These are phyloP conservation scores for Fusarium lateritium DNA, from an alignment of 2,329 filamentous ascomycete species.

Conservation along the genomic window DNA sequence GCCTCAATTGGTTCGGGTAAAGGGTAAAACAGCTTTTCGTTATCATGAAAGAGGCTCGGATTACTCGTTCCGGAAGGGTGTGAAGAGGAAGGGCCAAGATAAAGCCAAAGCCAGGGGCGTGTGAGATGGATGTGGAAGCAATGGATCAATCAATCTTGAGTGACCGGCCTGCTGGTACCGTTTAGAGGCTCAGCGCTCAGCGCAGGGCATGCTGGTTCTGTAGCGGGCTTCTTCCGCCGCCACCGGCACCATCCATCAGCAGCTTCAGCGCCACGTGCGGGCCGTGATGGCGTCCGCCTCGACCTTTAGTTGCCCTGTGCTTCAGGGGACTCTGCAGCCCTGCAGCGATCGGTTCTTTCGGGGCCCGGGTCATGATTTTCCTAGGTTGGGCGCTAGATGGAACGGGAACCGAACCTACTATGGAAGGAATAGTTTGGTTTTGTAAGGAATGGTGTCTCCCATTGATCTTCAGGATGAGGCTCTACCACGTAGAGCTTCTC, in stretches of 20 bases:
- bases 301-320: constrained; percentile 38
- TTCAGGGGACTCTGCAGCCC: constrained; percentile 40
- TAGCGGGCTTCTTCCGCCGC: constrained; percentile 33
- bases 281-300: constrained; percentile 8
- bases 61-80: constrained; percentile 39
- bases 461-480: constrained; percentile 10
- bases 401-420: too few species aligned
- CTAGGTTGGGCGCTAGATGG: constrained; percentile 16
- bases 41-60: constrained; percentile 39
- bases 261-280: constrained; percentile 40
- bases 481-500: neutral
- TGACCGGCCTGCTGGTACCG: constrained; percentile 32
- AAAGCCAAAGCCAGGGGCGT: neutral
- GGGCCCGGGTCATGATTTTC: constrained; percentile 8
- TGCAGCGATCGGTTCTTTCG: constrained; percentile 39
- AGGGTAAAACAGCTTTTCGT: constrained; percentile 22
- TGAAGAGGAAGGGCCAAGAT: constrained; percentile 5
- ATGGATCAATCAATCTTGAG: constrained; percentile 13
- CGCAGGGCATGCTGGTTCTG: constrained; percentile 5
- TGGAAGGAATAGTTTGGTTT: too few species aligned
- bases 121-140: neutral
- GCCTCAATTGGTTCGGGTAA: constrained; percentile 43
- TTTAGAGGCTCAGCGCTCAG: constrained; percentile 22
- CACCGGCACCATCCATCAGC: constrained; percentile 24
- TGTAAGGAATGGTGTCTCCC: too few species aligned